Evolutionary conservation across 257 asterid genomes (phyloP), one percentile per base, ranked within the genome.

Genomic region (Petunia axillaris): DNA sequence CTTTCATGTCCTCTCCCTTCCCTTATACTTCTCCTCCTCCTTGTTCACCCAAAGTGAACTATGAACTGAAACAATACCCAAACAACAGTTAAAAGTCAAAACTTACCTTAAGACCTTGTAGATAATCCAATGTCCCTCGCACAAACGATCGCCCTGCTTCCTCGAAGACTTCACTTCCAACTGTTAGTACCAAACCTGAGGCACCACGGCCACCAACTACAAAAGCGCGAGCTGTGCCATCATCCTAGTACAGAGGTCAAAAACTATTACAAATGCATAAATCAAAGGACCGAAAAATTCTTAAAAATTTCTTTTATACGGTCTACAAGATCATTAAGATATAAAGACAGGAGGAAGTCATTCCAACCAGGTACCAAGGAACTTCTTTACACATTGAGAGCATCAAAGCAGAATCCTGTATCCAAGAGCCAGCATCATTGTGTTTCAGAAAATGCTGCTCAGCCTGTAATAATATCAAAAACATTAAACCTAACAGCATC

Each of bases 341-440:
- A 46, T 10, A 50, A 6, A 53, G 52, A 76, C 41, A 25, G 15
- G 43, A 64, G 64, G 67, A 82, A 75, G 41, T 77, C 66, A 78
- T 83, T 75, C 96, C 88, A 87, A 96, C 99, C 91, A 96, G 89
- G 87, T 88, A 96, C 98, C 98, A 96, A 14, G 98, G 99, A 82
- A 94, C 98, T 91, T 96, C 99, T 87, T 92, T 94, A 87, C 97
- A 92, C 97, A 88, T 94, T 70, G 98, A 96, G 83, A 96, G 94
- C 97, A 92, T 92, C 89, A 94, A 81, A 25, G 98, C 99, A 39
- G 99, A 96, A 84, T 96, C 99, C 86, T 96, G 99, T 84, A 94
- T 96, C 99, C 99, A 96, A 38, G 99, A 96, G 74, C 99, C 99
- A 3, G 98, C 98, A 82, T 96, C 99, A 82, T 96, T 96, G 89